Conservation (phyloP, 2,329 filamentous ascomycete species). For the Coniella lustricola region DNA sequence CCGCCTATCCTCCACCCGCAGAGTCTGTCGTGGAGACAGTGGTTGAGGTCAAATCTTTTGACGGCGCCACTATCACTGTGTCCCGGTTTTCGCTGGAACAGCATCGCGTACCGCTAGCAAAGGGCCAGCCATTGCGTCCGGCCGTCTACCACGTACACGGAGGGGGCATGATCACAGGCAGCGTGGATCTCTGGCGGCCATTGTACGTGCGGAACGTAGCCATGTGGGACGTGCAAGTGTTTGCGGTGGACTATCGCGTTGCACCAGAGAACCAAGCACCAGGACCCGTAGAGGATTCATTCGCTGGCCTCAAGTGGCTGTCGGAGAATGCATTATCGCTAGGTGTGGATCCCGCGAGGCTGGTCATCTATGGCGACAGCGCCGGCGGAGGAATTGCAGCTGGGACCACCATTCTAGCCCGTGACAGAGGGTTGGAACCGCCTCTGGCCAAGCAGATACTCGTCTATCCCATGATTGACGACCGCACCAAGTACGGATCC, state of each 20-base stretch:
- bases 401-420: conserved; percentile 30
- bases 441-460: conserved; percentile 23
- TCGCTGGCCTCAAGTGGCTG: conserved; percentile 21
- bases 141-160: conserved; percentile 13
- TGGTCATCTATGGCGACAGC: conserved; percentile 5
- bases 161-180: conserved; percentile 6
- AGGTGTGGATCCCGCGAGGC: not conserved
- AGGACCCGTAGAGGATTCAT: conserved; percentile 29
- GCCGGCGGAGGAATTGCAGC: conserved; percentile 7
- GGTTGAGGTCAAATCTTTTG: conserved; percentile 3
- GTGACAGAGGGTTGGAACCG: conserved; percentile 17
- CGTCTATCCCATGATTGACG: conserved; percentile 24
- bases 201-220: not conserved
- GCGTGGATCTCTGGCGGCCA: conserved; percentile 5
- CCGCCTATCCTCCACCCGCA: too few species aligned
- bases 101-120: not conserved
- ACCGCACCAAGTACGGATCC: conserved; percentile 13
- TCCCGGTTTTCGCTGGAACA: conserved; percentile 1
- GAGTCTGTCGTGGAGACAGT: conserved; percentile 4
- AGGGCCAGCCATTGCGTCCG: not conserved
- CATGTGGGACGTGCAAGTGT: conserved; percentile 1
- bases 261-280: conserved; percentile 40
- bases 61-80: conserved; percentile 2
- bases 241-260: conserved; percentile 38
- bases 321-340: conserved; percentile 20